Evolutionary conservation across 345 rosid species (phyloP).

Genomic region (Clarkia xantiana): DNA sequence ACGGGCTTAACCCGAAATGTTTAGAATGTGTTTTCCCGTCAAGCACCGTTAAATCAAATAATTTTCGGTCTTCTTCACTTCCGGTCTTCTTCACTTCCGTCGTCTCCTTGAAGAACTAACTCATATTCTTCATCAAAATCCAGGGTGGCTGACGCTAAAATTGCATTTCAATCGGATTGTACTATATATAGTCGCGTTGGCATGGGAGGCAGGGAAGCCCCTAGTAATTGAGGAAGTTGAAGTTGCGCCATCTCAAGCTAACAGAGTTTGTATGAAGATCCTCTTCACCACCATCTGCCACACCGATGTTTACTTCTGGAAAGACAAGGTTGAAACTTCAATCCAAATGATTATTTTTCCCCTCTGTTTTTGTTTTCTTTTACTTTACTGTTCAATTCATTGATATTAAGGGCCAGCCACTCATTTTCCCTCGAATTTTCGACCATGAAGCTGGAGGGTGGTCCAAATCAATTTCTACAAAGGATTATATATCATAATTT

Average conservation of each 20-base stretch:
- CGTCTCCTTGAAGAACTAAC: no score
- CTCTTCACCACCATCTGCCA: slow-evolving; percentile 73
- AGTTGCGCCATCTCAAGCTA: slow-evolving; percentile 76
- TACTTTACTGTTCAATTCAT: no score
- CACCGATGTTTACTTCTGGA: slow-evolving; percentile 94
- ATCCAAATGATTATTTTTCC: not conserved
- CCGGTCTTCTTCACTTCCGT: no score
- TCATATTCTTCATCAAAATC: no score
- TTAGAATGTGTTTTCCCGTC: no score
- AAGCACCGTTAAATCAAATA: no score
- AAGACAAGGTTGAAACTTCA: slow-evolving; percentile 61
- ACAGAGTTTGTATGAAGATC: slow-evolving; percentile 72
- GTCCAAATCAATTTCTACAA: not conserved
- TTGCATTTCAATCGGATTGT: no score
- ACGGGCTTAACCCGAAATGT: no score
- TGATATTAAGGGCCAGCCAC: slow-evolving; percentile 19
- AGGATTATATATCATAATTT: not conserved
- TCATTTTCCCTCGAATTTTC: slow-evolving; percentile 22
- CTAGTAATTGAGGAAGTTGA: slow-evolving; percentile 69
- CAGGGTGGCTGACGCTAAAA: no score
- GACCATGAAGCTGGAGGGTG: slow-evolving; percentile 34
- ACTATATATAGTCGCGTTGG: slow-evolving; percentile 49
- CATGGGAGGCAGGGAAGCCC: slow-evolving; percentile 94
- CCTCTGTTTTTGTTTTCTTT: not conserved
- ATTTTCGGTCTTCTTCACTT: no score